A percentile compares a stretch with the other conserved stretches of the same genome.
phyloP scores from a whole-genome alignment of 2,329 filamentous ascomycete genomes.

The Colletotrichum graminicola region DNA sequence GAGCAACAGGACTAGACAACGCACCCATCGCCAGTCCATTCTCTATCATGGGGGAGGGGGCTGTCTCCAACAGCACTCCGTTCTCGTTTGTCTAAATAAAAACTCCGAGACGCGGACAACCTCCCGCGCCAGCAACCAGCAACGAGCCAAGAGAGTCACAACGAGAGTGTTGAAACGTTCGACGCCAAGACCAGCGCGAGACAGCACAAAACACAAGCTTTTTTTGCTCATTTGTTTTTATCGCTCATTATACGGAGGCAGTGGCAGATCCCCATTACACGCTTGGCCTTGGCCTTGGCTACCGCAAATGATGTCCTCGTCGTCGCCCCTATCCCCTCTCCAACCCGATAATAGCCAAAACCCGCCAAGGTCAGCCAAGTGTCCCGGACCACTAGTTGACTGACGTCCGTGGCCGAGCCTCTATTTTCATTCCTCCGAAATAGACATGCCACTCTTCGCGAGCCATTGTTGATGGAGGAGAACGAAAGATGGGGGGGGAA shows the following conservation, averaged over 20 bases:
- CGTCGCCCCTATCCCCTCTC: background rate
- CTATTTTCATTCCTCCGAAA: constrained; percentile 22
- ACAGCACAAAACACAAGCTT: constrained; percentile 18
- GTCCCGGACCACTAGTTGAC: constrained; percentile 28
- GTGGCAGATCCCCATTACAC: background rate
- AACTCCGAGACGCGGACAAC: constrained; percentile 27
- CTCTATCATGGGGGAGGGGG: background rate
- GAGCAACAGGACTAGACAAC: background rate
- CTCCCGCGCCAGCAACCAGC: constrained; percentile 14
- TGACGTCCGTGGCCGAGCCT: constrained; percentile 29
- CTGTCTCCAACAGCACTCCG: background rate
- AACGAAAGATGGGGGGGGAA: background rate
- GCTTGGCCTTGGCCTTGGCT: background rate
- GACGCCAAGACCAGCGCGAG: constrained; percentile 31
- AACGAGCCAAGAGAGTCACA: constrained; percentile 24
- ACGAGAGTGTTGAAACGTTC: constrained; percentile 36
- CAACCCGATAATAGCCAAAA: constrained; percentile 32
- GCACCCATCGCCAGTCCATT: background rate
- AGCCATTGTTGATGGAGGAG: constrained; percentile 1
- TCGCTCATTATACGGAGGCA: background rate
- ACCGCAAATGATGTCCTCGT: constrained; percentile 1
- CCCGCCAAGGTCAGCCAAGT: constrained; percentile 38
- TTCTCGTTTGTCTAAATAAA: constrained; percentile 28
- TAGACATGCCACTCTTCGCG: constrained; percentile 18
- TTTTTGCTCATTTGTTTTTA: background rate